Percentiles rank a stretch among this genome's conserved stretches.
These are phyloP conservation scores for Pseudopithomyces maydicus DNA, from an alignment of 2,329 filamentous ascomycete genomes.

Conservation along the genomic window DNA sequence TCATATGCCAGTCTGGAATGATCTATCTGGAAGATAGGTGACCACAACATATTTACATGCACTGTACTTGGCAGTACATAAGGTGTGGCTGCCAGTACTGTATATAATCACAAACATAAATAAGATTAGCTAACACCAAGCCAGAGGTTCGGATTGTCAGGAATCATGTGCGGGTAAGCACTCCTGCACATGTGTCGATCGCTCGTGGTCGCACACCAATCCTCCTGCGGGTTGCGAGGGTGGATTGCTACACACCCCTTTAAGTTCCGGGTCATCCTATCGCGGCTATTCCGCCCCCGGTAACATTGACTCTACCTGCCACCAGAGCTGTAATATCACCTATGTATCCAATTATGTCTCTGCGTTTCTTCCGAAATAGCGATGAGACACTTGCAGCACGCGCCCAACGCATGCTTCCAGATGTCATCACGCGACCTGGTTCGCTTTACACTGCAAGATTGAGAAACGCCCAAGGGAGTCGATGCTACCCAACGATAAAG, in stretches of 20 bases:
- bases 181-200: not conserved
- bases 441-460: constrained; percentile 10
- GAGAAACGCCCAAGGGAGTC: constrained; percentile 8
- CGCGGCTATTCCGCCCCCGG: not conserved
- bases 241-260: not conserved
- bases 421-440: constrained; percentile 8
- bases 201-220: not conserved
- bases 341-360: constrained; percentile 7
- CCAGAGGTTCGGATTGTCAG: no score
- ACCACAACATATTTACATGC: no score
- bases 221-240: not conserved
- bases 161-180: no score
- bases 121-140: no score
- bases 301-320: constrained; percentile 15
- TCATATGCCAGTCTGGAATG: no score
- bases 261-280: not conserved
- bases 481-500: constrained; percentile 15
- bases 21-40: no score
- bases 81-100: no score
- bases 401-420: constrained; percentile 1
- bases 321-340: constrained; percentile 11
- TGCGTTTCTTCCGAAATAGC: constrained; percentile 5
- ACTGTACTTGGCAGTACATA: no score
- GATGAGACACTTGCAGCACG: constrained; percentile 13
- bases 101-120: no score